Evolutionary conservation across 148 eudicot species (phyloP).

Genomic region (Rhododendron vialii): DNA sequence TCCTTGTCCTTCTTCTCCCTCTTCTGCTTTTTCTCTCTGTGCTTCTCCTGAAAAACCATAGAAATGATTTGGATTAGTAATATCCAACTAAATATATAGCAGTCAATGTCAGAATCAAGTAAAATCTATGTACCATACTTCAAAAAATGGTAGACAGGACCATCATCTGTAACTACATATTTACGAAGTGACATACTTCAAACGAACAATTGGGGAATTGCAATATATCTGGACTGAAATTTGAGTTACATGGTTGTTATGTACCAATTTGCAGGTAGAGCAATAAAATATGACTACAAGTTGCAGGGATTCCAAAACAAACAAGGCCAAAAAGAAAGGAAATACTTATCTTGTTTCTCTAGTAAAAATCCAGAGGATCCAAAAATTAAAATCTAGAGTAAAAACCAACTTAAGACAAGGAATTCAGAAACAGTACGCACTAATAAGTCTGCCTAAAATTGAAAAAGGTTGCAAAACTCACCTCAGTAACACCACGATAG

Average conservation of each 20-base stretch:
- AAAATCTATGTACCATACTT: not conserved
- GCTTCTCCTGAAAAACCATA: slow-evolving; percentile 52
- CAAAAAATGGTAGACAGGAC: not conserved
- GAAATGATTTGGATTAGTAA: not conserved
- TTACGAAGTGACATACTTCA: not conserved
- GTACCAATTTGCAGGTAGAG: not conserved
- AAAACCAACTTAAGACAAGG: not conserved
- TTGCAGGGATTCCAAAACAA: not conserved
- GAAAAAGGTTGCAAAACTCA: not conserved
- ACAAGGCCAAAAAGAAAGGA: not conserved
- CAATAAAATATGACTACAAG: not conserved
- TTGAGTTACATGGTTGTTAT: not conserved
- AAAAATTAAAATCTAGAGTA: not conserved
- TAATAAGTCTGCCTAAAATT: not conserved
- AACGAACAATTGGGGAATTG: not conserved
- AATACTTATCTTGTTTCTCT: not conserved
- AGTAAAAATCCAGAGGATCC: not conserved
- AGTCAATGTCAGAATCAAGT: not conserved
- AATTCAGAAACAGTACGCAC: not conserved
- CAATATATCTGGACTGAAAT: not conserved
- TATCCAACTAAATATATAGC: not conserved
- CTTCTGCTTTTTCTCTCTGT: slow-evolving; percentile 67
- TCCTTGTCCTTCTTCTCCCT: slow-evolving; percentile 63
- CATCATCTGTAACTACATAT: not conserved
- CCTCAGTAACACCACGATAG: not conserved